phyloP scores from a whole-genome alignment of 2,329 filamentous ascomycete species.

The Albifimbria verrucaria region DNA sequence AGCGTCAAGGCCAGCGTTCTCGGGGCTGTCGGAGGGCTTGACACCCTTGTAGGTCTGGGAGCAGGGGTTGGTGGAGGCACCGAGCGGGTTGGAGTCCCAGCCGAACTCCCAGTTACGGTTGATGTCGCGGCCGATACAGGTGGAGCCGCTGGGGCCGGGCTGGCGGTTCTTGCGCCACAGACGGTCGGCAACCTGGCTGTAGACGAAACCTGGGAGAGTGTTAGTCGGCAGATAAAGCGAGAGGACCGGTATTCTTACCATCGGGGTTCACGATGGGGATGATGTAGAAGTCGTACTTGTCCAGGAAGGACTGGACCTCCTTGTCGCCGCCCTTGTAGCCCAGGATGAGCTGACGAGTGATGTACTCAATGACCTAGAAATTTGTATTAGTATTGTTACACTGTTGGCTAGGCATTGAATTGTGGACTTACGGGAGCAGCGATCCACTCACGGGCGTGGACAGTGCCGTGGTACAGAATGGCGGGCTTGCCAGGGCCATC shows the following conservation, averaged over 20 bases:
- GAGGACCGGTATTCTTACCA: conserved; percentile 29
- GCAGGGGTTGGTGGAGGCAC: conserved; percentile 47
- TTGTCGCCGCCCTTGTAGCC: conserved; percentile 35
- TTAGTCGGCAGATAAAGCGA: neutral
- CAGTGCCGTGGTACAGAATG: conserved; percentile 47
- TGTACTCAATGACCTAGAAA: conserved; percentile 44
- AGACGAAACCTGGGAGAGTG: conserved; percentile 35
- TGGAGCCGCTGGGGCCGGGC: conserved; percentile 22
- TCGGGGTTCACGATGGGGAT: conserved; percentile 61
- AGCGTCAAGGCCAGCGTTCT: conserved; percentile 41
- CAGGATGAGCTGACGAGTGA: conserved; percentile 45
- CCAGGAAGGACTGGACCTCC: conserved; percentile 43
- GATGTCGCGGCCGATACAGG: conserved; percentile 48
- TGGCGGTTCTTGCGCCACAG: conserved; percentile 53
- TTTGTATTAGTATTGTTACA: neutral
- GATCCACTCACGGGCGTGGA: conserved; percentile 55
- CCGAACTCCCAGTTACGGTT: conserved; percentile 53
- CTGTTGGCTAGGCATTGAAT: neutral
- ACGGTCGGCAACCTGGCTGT: conserved; percentile 42
- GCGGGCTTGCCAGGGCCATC: conserved; percentile 43
- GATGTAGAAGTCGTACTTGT: conserved; percentile 66
- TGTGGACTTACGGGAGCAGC: conserved; percentile 51
- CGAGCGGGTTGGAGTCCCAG: conserved; percentile 41
- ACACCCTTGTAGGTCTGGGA: conserved; percentile 41
- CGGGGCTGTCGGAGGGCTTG: conserved; percentile 38